Base-by-base conservation (phyloP, 805 yeast genomes). In the Ogataea trehaloabstinens region DNA sequence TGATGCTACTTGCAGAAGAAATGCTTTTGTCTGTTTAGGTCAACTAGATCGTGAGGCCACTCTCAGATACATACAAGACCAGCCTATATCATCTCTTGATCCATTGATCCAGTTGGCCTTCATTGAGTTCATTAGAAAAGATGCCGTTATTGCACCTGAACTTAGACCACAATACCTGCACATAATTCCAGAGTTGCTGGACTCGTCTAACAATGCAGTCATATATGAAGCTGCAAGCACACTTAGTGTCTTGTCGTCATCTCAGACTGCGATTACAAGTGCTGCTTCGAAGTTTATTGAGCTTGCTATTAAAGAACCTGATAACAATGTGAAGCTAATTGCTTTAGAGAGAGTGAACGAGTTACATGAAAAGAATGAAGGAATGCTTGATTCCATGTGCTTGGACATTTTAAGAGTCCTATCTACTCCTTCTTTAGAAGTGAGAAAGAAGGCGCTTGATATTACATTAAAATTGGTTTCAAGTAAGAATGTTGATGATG, bases 1-100 rank as follows among this genome's bases (percentile, higher is more conserved):
- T 43, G 99, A 93, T 61, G 82, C 95, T 24, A 87, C 95, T 15
- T 91, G 98, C 69, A 85, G 85, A 61, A 80, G 99, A 64, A 93
- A 93, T 63, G 98, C 97, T 2, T 95, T 93, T 61, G 81, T 89
- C 38, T 87, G 93, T 46, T 70, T 93, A 45, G 77, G 95, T 28
- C 82, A 79, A 51, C 70, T 95, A 56, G 84, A 85, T 61, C 78
- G 96, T 57, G 93, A 83, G 40, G 79, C 84, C 28, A 95, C 98
- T 18, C 76, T 88, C 54, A 78, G 76, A 46, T 93, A 80, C 64
- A 74, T 93, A 46, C 93, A 85, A 63, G 81, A 82, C 29, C 79
- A 82, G 57, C 60, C 71, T 19, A 70, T 90, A 46, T 78, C 78
- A 35, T 64, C 76, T 10, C 67, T 85, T 47, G 98, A 91, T 53